Evolutionary conservation across 176 grass and related monocot species (phyloP).

Genomic region (Puya raimondii): DNA sequence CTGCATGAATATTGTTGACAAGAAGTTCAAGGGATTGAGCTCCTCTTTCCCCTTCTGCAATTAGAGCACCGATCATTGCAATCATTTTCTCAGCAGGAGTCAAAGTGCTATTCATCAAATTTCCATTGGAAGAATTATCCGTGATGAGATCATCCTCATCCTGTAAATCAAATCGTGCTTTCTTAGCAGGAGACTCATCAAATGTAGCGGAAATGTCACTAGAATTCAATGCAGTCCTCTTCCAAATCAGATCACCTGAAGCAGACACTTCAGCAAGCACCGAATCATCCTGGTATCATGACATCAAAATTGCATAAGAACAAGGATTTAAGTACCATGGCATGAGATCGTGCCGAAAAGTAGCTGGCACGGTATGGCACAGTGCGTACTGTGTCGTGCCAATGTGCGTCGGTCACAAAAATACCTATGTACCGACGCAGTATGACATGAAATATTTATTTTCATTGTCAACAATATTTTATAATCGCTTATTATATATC

Average conservation of each 20-base stretch:
- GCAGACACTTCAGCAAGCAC: slow-evolving; percentile 30
- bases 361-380: no score
- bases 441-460: no score
- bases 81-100: slow-evolving; percentile 98
- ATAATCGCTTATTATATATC: no score
- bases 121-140: slow-evolving; percentile 36
- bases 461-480: no score
- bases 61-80: slow-evolving; percentile 91
- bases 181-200: slow-evolving; percentile 44
- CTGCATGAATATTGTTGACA: slow-evolving; percentile 76
- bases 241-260: slow-evolving; percentile 41
- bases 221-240: slow-evolving; percentile 30
- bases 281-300: slow-evolving; percentile 44
- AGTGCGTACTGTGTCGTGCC: background rate
- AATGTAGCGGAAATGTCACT: slow-evolving; percentile 37
- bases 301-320: slow-evolving; percentile 2
- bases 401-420: no score
- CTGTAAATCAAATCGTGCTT: slow-evolving; percentile 45
- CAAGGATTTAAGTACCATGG: no score
- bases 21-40: slow-evolving; percentile 87
- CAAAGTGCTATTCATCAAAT: slow-evolving; percentile 41
- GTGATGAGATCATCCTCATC: slow-evolving; percentile 27
- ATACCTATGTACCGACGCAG: no score
- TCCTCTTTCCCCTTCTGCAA: slow-evolving; percentile 98
- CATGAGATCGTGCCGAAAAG: no score